Conservation (phyloP, 1,284 basidiomycete species). For the Uromyces viciae-fabae region DNA sequence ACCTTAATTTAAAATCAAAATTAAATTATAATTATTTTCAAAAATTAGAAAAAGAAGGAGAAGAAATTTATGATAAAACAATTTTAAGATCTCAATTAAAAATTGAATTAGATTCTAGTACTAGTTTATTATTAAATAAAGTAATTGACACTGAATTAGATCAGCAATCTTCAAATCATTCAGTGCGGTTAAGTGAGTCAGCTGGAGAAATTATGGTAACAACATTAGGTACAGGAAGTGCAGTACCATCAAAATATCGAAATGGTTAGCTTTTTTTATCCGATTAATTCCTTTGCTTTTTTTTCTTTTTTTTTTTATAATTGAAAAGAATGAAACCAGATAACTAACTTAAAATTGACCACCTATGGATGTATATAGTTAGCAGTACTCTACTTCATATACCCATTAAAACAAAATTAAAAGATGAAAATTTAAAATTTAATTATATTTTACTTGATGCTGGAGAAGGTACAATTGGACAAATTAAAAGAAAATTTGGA, state of each 20-base stretch:
- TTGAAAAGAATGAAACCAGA: neutral
- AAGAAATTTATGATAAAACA: no score
- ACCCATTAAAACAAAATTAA: no score
- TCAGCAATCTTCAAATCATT: no score
- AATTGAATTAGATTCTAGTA: no score
- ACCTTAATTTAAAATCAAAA: no score
- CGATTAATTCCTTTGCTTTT: neutral
- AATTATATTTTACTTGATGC: conserved; percentile 70
- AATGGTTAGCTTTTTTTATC: conserved; percentile 5
- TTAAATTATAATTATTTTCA: no score
- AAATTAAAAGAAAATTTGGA: conserved; percentile 75
- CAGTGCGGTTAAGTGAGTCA: no score
- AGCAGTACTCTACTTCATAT: conserved; percentile 39
- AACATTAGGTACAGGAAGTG: conserved; percentile 43
- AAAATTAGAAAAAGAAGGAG: no score
- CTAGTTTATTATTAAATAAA: no score
- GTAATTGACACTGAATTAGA: no score
- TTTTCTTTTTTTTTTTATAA: neutral
- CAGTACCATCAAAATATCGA: conserved; percentile 44
- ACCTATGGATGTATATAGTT: conserved; percentile 2
- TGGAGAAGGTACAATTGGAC: conserved; percentile 88
- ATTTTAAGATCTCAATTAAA: no score
- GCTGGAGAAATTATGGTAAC: conserved; percentile 28
- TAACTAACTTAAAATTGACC: no score
- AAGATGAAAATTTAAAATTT: neutral